Percentiles rank a stretch among this genome's conserved stretches.
These are phyloP conservation scores for Myochromella boudieri DNA, from an alignment of 768 basidiomycete species.

Conservation along the genomic window DNA sequence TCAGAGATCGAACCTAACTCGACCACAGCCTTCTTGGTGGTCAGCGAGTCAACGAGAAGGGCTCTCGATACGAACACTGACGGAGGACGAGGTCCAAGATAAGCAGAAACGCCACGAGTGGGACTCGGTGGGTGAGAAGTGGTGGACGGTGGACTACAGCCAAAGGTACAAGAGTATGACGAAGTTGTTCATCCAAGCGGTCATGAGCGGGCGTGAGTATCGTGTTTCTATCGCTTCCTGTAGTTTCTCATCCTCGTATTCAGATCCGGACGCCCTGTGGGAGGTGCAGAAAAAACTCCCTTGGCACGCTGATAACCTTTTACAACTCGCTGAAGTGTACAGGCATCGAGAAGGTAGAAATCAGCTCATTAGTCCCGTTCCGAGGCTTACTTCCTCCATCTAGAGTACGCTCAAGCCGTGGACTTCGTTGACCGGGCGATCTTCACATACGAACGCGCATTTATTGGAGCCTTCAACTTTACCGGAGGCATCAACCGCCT, in stretches of 20 bases:
- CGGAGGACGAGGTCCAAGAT: slow-evolving; percentile 48
- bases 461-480: slow-evolving; percentile 85
- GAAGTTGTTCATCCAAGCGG: slow-evolving; percentile 75
- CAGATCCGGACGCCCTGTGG: slow-evolving; percentile 80
- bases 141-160: slow-evolving; percentile 90
- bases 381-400: not conserved
- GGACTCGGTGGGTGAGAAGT: slow-evolving; percentile 60
- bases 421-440: slow-evolving; percentile 92
- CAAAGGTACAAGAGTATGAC: slow-evolving; percentile 83
- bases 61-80: slow-evolving; percentile 59
- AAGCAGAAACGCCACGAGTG: slow-evolving; percentile 42
- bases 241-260: not conserved
- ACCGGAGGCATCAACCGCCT: slow-evolving; percentile 79
- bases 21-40: slow-evolving; percentile 77
- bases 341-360: slow-evolving; percentile 80
- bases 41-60: slow-evolving; percentile 70
- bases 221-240: not conserved
- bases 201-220: slow-evolving; percentile 75
- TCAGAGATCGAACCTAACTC: slow-evolving; percentile 71
- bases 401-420: slow-evolving; percentile 81
- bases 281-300: slow-evolving; percentile 74
- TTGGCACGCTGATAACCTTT: slow-evolving; percentile 91
- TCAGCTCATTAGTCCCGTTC: slow-evolving; percentile 1
- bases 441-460: slow-evolving; percentile 90
- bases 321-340: slow-evolving; percentile 84